Conservation (phyloP, 768 basidiomycete genomes). For the Phlebiopsis flavidoalba region DNA sequence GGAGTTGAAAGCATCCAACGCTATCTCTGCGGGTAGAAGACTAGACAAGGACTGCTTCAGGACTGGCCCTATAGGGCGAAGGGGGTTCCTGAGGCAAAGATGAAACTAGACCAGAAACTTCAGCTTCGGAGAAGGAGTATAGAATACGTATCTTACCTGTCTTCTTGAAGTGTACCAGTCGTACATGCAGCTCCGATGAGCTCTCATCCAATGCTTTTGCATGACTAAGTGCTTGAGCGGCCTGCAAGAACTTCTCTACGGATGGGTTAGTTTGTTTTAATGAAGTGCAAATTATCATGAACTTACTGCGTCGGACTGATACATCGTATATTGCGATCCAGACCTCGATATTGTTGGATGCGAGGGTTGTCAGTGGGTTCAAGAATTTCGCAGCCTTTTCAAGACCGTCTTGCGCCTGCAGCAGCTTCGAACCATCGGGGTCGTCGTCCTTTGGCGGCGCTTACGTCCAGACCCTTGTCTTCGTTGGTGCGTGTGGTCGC, state of each 20-base stretch:
- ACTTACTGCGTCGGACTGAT: constrained; percentile 72
- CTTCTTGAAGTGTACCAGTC: constrained; percentile 59
- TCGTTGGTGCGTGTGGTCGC: constrained; percentile 39
- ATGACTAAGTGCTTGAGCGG: constrained; percentile 56
- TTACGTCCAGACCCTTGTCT: constrained; percentile 68
- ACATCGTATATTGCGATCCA: constrained; percentile 82
- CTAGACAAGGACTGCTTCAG: constrained; percentile 42
- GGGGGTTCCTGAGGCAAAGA: constrained; percentile 38
- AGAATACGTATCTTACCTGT: constrained; percentile 34
- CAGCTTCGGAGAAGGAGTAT: not conserved
- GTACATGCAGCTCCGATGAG: constrained; percentile 65
- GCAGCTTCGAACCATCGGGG: constrained; percentile 71
- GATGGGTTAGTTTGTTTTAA: not conserved
- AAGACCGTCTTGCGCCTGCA: constrained; percentile 58
- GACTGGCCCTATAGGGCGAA: constrained; percentile 42
- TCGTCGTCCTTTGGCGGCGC: constrained; percentile 68
- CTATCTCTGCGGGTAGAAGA: constrained; percentile 52
- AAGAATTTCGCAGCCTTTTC: constrained; percentile 74
- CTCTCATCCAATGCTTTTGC: constrained; percentile 50
- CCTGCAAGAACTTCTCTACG: constrained; percentile 78
- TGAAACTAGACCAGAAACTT: constrained; percentile 32
- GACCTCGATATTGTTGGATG: constrained; percentile 51
- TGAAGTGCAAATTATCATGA: not conserved
- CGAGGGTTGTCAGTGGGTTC: constrained; percentile 51
- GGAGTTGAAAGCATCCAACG: constrained; percentile 65